Conservation (phyloP, 2,329 filamentous ascomycete genomes). For the Drechslera avenae region DNA sequence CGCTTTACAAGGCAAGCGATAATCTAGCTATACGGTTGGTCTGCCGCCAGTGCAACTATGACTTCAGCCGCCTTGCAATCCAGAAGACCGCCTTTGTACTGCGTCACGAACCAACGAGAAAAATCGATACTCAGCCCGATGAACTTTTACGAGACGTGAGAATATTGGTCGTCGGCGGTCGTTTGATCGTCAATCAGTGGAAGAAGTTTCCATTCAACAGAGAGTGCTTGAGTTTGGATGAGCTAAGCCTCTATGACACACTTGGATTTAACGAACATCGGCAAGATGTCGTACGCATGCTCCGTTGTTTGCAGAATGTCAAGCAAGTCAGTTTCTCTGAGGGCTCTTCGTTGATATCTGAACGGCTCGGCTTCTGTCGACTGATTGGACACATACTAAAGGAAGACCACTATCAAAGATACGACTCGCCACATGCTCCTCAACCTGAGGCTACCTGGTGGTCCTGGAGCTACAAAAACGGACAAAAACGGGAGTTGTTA, state of each 20-base stretch:
- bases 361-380: constrained; percentile 29
- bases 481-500: constrained; percentile 36
- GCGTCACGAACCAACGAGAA: constrained; percentile 1
- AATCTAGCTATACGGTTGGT: constrained; percentile 43
- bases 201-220: constrained; percentile 38
- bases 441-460: constrained; percentile 47
- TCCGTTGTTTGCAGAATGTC: constrained; percentile 45
- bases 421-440: constrained; percentile 37
- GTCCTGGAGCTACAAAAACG: constrained; percentile 44
- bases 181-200: constrained; percentile 41
- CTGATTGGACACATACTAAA: constrained; percentile 50
- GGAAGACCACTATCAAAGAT: constrained; percentile 49
- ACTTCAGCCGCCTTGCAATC: constrained; percentile 45
- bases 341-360: constrained; percentile 23
- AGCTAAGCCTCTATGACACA: background rate
- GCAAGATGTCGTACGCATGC: constrained; percentile 41
- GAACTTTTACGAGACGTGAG: constrained; percentile 33
- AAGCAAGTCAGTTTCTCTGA: constrained; percentile 35
- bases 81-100: constrained; percentile 45
- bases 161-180: constrained; percentile 36
- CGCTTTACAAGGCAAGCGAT: constrained; percentile 14
- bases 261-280: constrained; percentile 12
- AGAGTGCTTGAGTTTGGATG: constrained; percentile 37
- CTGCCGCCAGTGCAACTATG: constrained; percentile 47
- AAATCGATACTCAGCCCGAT: constrained; percentile 30